Evolutionary conservation across 1,139 yeast species (phyloP).

Genomic region (Maudiozyma humilis): DNA sequence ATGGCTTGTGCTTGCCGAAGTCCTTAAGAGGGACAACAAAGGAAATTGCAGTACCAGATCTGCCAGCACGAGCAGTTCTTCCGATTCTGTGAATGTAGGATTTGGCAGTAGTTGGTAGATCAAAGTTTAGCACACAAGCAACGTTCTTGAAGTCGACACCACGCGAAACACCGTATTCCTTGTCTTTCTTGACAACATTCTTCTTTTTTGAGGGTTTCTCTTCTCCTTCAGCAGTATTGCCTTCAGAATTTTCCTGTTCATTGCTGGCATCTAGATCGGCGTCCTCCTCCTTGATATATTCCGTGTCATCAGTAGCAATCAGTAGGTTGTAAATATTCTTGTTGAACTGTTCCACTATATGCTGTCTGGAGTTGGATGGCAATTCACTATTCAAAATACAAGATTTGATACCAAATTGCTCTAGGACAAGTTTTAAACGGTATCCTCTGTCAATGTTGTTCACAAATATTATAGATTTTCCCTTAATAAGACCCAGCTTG

Average conservation of each 20-base stretch:
- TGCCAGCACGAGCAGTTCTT: constrained; percentile 96
- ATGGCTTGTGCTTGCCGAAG: constrained; percentile 83
- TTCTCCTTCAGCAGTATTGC: constrained; percentile 4
- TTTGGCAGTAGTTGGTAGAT: constrained; percentile 82
- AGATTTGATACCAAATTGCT: constrained; percentile 87
- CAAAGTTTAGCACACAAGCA: constrained; percentile 93
- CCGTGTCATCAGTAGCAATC: constrained; percentile 92
- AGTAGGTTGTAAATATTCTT: constrained; percentile 77
- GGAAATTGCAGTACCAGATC: constrained; percentile 89
- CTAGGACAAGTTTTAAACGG: constrained; percentile 79
- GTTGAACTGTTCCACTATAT: constrained; percentile 91
- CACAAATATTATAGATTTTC: constrained; percentile 85
- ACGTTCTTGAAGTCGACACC: constrained; percentile 96
- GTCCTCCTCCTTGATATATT: constrained; percentile 47
- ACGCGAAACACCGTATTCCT: constrained; percentile 89
- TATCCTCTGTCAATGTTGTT: constrained; percentile 94
- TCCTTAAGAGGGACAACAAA: constrained; percentile 80
- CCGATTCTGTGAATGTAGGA: constrained; percentile 93
- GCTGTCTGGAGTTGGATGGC: constrained; percentile 87
- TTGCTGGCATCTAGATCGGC: constrained; percentile 37
- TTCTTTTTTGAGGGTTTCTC: constrained; percentile 28
- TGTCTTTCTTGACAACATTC: constrained; percentile 42
- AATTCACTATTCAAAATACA: constrained; percentile 88
- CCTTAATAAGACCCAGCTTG: constrained; percentile 80
- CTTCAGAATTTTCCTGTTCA: constrained; percentile 14